Evolutionary conservation across 2,329 filamentous ascomycete genomes (phyloP), one percentile per base, ranked within the genome.

Genomic region (Cladophialophora psammophila): DNA sequence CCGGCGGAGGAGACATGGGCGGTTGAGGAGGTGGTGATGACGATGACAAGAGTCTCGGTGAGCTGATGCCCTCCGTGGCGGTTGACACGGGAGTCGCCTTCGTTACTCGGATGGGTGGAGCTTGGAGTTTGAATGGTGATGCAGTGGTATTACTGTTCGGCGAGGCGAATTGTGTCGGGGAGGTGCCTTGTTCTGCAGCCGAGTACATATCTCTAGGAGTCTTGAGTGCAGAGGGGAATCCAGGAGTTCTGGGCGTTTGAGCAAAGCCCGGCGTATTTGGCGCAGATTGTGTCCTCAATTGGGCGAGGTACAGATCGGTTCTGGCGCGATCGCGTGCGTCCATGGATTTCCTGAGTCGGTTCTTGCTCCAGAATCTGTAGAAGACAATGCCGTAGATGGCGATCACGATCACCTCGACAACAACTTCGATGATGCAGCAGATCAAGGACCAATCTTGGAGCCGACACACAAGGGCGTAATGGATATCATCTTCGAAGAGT

Each of bases 341-440:
- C 95, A 99, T 99, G 70, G 93, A 94, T 86, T 97, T 98, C 81
- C 91, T 90, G 70, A 99, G 91, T 78, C 91, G 91, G 78, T 93
- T 91, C 87, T 98, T 99, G 72, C 91, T 93, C 88, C 94, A 97
- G 86, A 96, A 96, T 74, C 95, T 91, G 86, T 96, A 98, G 85
- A 98, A 97, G 78, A 97, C 89, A 76, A 97, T 87, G 76, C 88
- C 93, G 85, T 99, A 99, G 75, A 99, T 92, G 62, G 89, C 84
- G 78, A 99, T 96, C 76, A 91, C 93, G 76, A 98, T 90, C 72
- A 92, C 87, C 77, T 98, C 95, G 74, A 99, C 86, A 69, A 97
- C 91, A 72, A 99, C 86, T 80, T 99, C 95, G 78, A 99, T 98
- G 77, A 99, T 91, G 81, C 94, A 94, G 86, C 95, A 99, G 78